Evolutionary conservation across 768 basidiomycete species (phyloP), one percentile per base, ranked within the genome.

Genomic region (Suillus sp.): DNA sequence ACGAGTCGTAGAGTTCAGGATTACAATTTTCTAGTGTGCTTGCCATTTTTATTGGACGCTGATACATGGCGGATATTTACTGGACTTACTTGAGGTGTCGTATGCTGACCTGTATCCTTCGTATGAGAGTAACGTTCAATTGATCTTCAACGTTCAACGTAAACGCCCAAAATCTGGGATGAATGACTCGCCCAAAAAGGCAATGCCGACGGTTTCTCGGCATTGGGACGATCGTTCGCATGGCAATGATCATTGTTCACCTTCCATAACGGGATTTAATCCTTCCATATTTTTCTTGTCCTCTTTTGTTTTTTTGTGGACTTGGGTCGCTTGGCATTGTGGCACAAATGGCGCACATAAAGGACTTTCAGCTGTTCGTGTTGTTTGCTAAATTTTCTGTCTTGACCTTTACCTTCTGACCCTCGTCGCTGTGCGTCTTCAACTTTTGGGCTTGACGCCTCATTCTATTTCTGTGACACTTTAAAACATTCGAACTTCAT

Each of bases 351-450:
- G 18, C 40, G 11, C 59, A 40, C 45, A 62, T 61, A 62, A 62
- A 62, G 9, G 61, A 16, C 35, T n/a, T 25, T 37, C 30, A 58
- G 18, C n/a, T 34, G 16, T 37, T 9, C 16, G 50, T 11, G 9
- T 32, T n/a, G 10, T 34, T 38, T 57, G 18, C 38, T 40, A 22
- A 13, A 32, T 34, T 34, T 16, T 14, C 30, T 53, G 25, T 20
- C 30, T 55, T 51, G 18, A 37, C 43, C 43, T 32, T 59, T 27
- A 9, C 34, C 20, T 64, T 48, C 51, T n/a, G 2, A 53, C 50
- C 32, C 37, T 62, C 55, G 45, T 51, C 56, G 61, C 64, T 62
- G 64, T 20, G 64, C 62, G 58, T 63, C 53, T 34, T 58, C 20
- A 34, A 18, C 22, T 51, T 60, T 20, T 14, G 14, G 58, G 58